phyloP scores from a whole-genome alignment of 1,284 basidiomycete genomes.

The Tilletia caries region DNA sequence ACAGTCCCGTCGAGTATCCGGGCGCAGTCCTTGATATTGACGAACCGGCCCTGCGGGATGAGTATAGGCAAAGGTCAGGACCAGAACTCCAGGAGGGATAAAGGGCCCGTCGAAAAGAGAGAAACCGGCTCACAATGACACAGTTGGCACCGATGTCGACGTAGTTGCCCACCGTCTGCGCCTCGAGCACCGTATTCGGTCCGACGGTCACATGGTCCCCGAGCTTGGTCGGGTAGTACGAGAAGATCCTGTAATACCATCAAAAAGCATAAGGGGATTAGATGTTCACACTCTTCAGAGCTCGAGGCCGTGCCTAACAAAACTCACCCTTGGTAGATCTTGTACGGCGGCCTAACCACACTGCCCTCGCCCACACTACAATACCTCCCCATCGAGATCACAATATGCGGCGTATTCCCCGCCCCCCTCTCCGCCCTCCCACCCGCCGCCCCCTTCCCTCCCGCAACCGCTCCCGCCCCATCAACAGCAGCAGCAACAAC shows the following conservation, averaged over 20 bases:
- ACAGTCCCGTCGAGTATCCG: slow-evolving; percentile 82
- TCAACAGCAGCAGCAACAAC: too few species aligned
- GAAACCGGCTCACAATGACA: slow-evolving; percentile 69
- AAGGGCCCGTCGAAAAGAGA: slow-evolving; percentile 6
- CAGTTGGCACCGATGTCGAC: slow-evolving; percentile 94
- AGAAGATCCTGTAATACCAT: slow-evolving; percentile 64
- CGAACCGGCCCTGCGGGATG: slow-evolving; percentile 77
- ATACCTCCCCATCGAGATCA: slow-evolving; percentile 86
- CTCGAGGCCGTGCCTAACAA: background rate
- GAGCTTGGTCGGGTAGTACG: slow-evolving; percentile 96
- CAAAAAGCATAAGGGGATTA: background rate
- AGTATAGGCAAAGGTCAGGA: background rate
- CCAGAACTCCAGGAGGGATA: background rate
- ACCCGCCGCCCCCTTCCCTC: background rate
- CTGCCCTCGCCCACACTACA: slow-evolving; percentile 84
- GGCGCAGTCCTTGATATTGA: slow-evolving; percentile 92
- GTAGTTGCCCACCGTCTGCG: slow-evolving; percentile 86
- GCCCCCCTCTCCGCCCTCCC: background rate
- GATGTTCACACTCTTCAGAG: background rate
- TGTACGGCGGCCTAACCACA: slow-evolving; percentile 67
- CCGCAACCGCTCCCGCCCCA: background rate
- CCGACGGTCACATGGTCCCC: slow-evolving; percentile 94
- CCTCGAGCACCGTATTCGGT: slow-evolving; percentile 79
- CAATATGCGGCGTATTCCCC: slow-evolving; percentile 59
- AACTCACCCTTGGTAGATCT: slow-evolving; percentile 64